Evolutionary conservation across 352 stramenopile genomes (phyloP), one percentile per base, ranked within the genome.

Genomic region (Phytophthora pistaciae): DNA sequence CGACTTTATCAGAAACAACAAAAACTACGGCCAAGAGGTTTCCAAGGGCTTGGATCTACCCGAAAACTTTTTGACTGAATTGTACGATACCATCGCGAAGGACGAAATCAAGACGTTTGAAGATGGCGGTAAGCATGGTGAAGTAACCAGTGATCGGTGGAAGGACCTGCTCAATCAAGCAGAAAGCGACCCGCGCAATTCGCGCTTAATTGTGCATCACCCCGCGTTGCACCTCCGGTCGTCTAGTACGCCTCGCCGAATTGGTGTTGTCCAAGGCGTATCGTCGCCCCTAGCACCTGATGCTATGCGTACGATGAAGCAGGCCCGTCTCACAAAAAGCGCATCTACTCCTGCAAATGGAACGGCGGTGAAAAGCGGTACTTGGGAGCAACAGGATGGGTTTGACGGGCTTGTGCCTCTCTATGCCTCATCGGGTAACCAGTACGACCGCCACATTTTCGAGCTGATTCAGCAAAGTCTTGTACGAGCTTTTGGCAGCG

Each of bases 1-100:
- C 14, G 90, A 94, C 62, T 98, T 98, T 65, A 86, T 98, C 71
- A 88, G 87, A 54, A 96, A 97, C 66, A 98, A 98, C 79, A 84
- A 82, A 36, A 95, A 97, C 65, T 98, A 98, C 58, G 92, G 92
- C 5, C 66, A 75, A n/a, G 90, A 97, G 70, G 91, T 96, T 48
- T 94, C 88, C 1, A 83, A 84, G 56, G 85, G 81, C 4, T 78
- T 78, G 20, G 83, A 94, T 61, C 66, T 96, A 16, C 87, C 90
- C 0, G 77, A 87, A 16, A 86, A 93, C 14, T 96, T 91, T 57
- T 65, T 96, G 54, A 90, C 75, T 0, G 86, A 91, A 38, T 64
- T 96, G 27, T 96, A 94, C 75, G 76, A 80, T 20, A 79, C 83
- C 4, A 96, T 96, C 61, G 69, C 83, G 0, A 90, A 79, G 40